A percentile compares a stretch with the other conserved stretches of the same genome.
Evolutionary conservation across 306 rosid species (phyloP).

Genomic region (Calophaca sinica): DNA sequence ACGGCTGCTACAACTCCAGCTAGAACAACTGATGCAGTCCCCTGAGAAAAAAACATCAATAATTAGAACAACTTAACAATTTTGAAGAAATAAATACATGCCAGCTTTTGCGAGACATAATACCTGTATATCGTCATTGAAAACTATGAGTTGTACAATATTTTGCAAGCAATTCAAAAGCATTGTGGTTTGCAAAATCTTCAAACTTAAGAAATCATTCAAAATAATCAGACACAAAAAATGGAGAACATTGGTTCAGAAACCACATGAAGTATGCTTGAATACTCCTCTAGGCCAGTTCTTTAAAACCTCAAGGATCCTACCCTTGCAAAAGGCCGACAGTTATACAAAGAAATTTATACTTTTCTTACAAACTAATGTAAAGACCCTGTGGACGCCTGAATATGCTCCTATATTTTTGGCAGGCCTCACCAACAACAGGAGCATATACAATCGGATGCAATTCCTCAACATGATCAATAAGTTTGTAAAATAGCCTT

Average conservation of each 20-base stretch:
- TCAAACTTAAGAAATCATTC: conserved; percentile 72
- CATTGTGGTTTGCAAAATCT: conserved; percentile 99
- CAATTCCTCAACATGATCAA: conserved; percentile 86
- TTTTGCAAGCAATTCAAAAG: conserved; percentile 88
- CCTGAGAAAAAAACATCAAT: conserved; percentile 57
- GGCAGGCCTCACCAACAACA: conserved; percentile 95
- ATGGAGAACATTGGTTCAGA: conserved; percentile 13
- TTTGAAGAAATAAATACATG: conserved; percentile 18
- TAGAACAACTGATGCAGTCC: conserved; percentile 95
- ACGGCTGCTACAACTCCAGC: conserved; percentile 91
- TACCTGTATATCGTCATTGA: conserved; percentile 98
- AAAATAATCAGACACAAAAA: conserved; percentile 44
- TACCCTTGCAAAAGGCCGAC: conserved; percentile 66
- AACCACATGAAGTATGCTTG: conserved; percentile 32
- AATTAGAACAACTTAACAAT: conserved; percentile 6
- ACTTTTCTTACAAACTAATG: conserved; percentile 97
- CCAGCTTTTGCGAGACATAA: not conserved
- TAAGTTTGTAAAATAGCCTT: conserved; percentile 81
- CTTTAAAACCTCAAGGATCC: conserved; percentile 89
- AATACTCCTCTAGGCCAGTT: conserved; percentile 90
- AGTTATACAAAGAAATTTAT: conserved; percentile 22
- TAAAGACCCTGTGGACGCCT: conserved; percentile 97
- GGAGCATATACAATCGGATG: conserved; percentile 95
- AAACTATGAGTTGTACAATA: conserved; percentile 82
- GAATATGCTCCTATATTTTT: conserved; percentile 95